Percentiles rank a stretch among this genome's conserved stretches.
phyloP scores from a whole-genome alignment of 768 basidiomycete genomes.

The Trametes maxima region DNA sequence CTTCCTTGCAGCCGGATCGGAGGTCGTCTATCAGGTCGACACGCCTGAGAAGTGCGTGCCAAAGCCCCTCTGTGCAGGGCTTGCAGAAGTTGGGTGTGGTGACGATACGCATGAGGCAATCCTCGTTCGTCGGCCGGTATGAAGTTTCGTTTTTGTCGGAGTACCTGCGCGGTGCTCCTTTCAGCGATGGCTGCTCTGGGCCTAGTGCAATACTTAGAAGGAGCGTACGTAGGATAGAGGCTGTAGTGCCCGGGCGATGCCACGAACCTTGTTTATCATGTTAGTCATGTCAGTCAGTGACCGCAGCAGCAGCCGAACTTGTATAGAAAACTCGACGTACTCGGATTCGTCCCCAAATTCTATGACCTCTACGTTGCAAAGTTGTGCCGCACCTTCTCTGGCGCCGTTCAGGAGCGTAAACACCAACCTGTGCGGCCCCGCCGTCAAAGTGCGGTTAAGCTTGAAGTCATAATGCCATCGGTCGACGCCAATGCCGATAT shows the following conservation, averaged over 20 bases:
- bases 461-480: slow-evolving; percentile 76
- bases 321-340: slow-evolving; percentile 40
- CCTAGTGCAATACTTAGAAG: neutral
- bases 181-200: neutral
- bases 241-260: slow-evolving; percentile 59
- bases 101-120: slow-evolving; percentile 80
- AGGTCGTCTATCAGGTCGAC: slow-evolving; percentile 65
- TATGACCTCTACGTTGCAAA: slow-evolving; percentile 76
- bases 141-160: slow-evolving; percentile 64
- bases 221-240: slow-evolving; percentile 69
- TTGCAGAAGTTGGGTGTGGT: slow-evolving; percentile 73
- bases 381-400: slow-evolving; percentile 59
- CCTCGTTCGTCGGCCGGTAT: slow-evolving; percentile 82
- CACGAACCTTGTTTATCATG: slow-evolving; percentile 52
- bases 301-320: neutral
- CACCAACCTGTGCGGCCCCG: slow-evolving; percentile 58
- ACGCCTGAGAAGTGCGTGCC: slow-evolving; percentile 62
- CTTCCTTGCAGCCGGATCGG: slow-evolving; percentile 40
- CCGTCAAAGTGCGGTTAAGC: slow-evolving; percentile 40
- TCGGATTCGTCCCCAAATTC: slow-evolving; percentile 69
- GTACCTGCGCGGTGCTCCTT: slow-evolving; percentile 44
- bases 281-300: neutral
- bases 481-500: slow-evolving; percentile 60
- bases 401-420: slow-evolving; percentile 56
- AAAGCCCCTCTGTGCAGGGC: slow-evolving; percentile 73